phyloP scores from a whole-genome alignment of 768 basidiomycete species.

The Xanthoconium purpureum region DNA sequence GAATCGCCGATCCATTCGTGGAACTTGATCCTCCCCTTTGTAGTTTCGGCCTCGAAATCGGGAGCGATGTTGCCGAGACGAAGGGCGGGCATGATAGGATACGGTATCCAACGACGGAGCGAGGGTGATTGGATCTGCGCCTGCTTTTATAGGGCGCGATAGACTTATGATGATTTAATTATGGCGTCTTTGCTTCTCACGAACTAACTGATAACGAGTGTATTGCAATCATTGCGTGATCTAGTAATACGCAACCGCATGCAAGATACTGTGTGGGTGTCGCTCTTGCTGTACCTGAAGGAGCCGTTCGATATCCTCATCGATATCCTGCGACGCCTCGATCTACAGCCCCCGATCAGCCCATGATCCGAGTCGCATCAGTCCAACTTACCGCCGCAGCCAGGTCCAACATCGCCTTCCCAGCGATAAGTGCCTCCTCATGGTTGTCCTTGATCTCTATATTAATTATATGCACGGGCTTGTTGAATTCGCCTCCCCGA shows the following conservation, averaged over 20 bases:
- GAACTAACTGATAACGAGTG: slow-evolving; percentile 21
- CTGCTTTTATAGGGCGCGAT: slow-evolving; percentile 8
- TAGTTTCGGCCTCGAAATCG: slow-evolving; percentile 89
- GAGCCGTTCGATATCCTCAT: slow-evolving; percentile 87
- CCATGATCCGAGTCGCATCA: not conserved
- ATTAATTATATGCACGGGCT: slow-evolving; percentile 94
- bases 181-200: slow-evolving; percentile 70
- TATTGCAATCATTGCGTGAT: slow-evolving; percentile 25
- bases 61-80: slow-evolving; percentile 88
- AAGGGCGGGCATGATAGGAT: slow-evolving; percentile 45
- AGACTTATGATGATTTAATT: slow-evolving; percentile 21
- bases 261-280: slow-evolving; percentile 89
- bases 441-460: slow-evolving; percentile 99
- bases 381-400: slow-evolving; percentile 71
- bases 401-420: slow-evolving; percentile 90
- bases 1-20: slow-evolving; percentile 89
- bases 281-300: slow-evolving; percentile 81
- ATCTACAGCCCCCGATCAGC: slow-evolving; percentile 51
- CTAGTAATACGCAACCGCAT: slow-evolving; percentile 89
- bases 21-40: slow-evolving; percentile 82
- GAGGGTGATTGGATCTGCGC: not conserved
- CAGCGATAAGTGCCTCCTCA: slow-evolving; percentile 95
- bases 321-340: slow-evolving; percentile 80
- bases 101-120: slow-evolving; percentile 1
- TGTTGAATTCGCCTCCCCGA: slow-evolving; percentile 89